phyloP scores from a whole-genome alignment of 495 filamentous ascomycete species.

The Amorphotheca resinae region DNA sequence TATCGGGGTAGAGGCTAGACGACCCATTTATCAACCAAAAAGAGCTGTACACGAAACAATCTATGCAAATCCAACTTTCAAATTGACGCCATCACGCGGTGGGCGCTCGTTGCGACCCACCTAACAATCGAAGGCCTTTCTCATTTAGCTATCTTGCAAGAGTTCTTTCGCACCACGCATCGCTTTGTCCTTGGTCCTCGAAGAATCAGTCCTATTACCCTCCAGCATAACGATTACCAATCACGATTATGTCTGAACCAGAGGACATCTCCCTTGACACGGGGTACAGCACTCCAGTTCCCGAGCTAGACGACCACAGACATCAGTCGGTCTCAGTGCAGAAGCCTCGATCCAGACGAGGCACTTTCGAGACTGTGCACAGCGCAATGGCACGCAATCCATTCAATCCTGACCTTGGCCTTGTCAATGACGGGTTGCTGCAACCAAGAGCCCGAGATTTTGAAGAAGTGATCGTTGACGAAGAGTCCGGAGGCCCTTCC shows the following conservation, averaged over 20 bases:
- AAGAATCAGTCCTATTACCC: background rate
- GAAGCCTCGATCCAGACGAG: conserved; percentile 38
- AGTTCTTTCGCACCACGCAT: no score
- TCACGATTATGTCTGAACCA: conserved; percentile 43
- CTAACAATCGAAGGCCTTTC: conserved; percentile 13
- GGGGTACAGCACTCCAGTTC: conserved; percentile 63
- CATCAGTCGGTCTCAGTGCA: conserved; percentile 59
- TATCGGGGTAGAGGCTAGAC: conserved; percentile 2
- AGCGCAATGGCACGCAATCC: conserved; percentile 26
- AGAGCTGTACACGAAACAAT: conserved; percentile 20
- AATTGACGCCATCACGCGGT: conserved; percentile 23
- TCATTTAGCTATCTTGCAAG: no score
- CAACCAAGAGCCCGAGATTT: conserved; percentile 53
- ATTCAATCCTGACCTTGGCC: conserved; percentile 13
- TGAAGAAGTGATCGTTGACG: conserved; percentile 77
- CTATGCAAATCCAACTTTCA: conserved; percentile 21
- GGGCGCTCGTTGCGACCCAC: conserved; percentile 23
- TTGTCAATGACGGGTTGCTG: conserved; percentile 8
- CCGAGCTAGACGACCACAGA: conserved; percentile 88
- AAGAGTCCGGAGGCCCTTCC: conserved; percentile 42
- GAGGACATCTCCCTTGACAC: conserved; percentile 33
- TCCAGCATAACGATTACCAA: conserved; percentile 1
- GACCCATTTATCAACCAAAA: conserved; percentile 5
- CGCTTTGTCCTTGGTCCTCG: no score
- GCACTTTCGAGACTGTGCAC: conserved; percentile 41